Percentiles rank a stretch among this genome's conserved stretches.
Conservation (phyloP, 2,329 filamentous ascomycete genomes). For the Conoideocrella luteorostrata region DNA sequence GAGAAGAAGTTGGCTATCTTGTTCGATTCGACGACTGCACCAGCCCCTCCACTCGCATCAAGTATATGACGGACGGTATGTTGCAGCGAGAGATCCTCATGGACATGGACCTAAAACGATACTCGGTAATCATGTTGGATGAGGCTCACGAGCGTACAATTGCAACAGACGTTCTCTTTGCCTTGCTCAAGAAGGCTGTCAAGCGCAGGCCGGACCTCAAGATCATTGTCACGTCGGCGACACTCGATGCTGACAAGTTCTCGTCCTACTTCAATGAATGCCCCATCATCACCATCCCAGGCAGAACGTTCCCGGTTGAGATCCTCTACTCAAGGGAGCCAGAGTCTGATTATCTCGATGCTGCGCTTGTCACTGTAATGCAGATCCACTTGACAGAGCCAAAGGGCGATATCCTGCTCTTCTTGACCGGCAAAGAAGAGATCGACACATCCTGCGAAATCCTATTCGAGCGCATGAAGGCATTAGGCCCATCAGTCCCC, state of each 20-base stretch:
- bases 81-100: constrained; percentile 90
- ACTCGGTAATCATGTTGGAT: constrained; percentile 96
- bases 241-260: constrained; percentile 95
- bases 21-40: constrained; percentile 97
- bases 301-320: constrained; percentile 91
- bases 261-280: constrained; percentile 93
- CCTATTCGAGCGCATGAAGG: constrained; percentile 92
- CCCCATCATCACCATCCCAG: constrained; percentile 94
- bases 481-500: constrained; percentile 80
- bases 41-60: constrained; percentile 81
- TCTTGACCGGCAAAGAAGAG: constrained; percentile 95
- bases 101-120: constrained; percentile 80
- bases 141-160: constrained; percentile 98
- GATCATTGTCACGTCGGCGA: constrained; percentile 93
- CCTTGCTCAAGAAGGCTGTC: constrained; percentile 85
- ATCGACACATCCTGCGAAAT: constrained; percentile 95
- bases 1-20: constrained; percentile 91
- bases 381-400: constrained; percentile 94
- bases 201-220: constrained; percentile 83
- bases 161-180: constrained; percentile 90
- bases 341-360: constrained; percentile 91
- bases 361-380: constrained; percentile 94
- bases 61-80: constrained; percentile 99
- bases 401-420: constrained; percentile 88
- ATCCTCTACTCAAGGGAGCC: constrained; percentile 93